Conservation (phyloP, 2,329 filamentous ascomycete species). For the Colletotrichum agaves region DNA sequence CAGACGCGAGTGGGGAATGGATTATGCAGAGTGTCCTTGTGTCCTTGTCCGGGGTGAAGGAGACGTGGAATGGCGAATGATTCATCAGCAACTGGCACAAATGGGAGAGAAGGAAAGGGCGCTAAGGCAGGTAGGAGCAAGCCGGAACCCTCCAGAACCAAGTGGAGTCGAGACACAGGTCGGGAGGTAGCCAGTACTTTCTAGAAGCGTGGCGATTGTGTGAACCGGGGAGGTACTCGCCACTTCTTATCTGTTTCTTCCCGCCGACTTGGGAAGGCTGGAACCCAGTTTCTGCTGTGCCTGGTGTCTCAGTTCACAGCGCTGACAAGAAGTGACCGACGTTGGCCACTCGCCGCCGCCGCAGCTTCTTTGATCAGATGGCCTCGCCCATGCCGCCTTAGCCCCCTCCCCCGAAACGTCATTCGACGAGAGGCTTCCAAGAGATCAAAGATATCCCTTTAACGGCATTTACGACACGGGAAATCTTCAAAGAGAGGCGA, state of each 20-base stretch:
- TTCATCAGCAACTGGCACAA: constrained; percentile 49
- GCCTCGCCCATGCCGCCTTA: constrained; percentile 30
- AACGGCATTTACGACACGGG: neutral
- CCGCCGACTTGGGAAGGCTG: constrained; percentile 29
- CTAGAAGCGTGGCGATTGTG: fast-evolving
- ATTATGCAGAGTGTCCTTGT: constrained; percentile 37
- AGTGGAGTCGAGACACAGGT: constrained; percentile 14
- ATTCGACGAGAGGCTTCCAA: constrained; percentile 4
- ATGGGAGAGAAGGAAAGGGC: constrained; percentile 10
- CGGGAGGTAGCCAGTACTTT: constrained; percentile 15
- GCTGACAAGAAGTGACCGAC: constrained; percentile 9
- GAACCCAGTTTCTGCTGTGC: constrained; percentile 32
- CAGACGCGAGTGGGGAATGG: constrained; percentile 41
- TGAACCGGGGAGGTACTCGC: neutral
- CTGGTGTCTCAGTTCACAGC: constrained; percentile 32
- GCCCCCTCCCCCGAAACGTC: neutral
- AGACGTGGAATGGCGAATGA: constrained; percentile 44
- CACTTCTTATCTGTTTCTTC: constrained; percentile 14
- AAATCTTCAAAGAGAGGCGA: constrained; percentile 1
- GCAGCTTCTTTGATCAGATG: constrained; percentile 36
- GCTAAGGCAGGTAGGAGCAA: constrained; percentile 33
- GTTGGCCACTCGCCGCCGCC: constrained; percentile 33
- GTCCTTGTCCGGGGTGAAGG: constrained; percentile 36
- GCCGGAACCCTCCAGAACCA: constrained; percentile 54
- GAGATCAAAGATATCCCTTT: constrained; percentile 8